Evolutionary conservation across 371 early-diverging fungal genomes (phyloP).

Genomic region (Coemansia sp.): DNA sequence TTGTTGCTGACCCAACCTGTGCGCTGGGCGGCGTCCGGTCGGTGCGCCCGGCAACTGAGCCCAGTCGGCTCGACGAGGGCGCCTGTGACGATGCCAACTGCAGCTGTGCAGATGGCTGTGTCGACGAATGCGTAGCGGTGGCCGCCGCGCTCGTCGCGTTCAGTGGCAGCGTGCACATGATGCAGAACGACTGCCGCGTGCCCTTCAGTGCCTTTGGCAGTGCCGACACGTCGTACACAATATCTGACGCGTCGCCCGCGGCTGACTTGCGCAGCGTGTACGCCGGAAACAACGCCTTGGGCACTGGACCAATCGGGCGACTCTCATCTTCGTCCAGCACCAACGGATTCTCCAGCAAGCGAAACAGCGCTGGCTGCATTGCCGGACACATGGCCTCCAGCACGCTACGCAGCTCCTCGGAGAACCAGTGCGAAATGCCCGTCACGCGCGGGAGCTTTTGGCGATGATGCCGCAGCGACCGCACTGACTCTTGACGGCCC

Average conservation of each 20-base stretch:
- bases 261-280: constrained; percentile 17
- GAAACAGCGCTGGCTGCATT: constrained; percentile 42
- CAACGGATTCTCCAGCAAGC: constrained; percentile 44
- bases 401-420: constrained; percentile 48
- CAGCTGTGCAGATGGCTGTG: neutral
- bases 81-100: constrained; percentile 1
- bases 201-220: constrained; percentile 46
- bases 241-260: constrained; percentile 8
- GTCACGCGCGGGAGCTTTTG: constrained; percentile 45
- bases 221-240: constrained; percentile 39
- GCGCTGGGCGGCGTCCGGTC: constrained; percentile 13
- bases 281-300: constrained; percentile 44
- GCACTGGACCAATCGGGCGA: constrained; percentile 10
- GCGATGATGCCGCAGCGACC: constrained; percentile 37
- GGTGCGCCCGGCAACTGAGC: constrained; percentile 2
- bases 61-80: neutral
- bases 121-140: neutral
- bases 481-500: constrained; percentile 39
- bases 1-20: neutral
- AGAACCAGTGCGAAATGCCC: constrained; percentile 47
- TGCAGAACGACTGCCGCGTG: constrained; percentile 49
- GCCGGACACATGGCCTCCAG: constrained; percentile 44
- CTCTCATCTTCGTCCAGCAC: constrained; percentile 27
- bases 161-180: constrained; percentile 45
- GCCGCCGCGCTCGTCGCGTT: constrained; percentile 6